Percentiles rank a stretch among this genome's conserved stretches.
These are phyloP conservation scores for Metschnikowia noctiluminum DNA, from an alignment of 805 yeast species.

Conservation along the genomic window DNA sequence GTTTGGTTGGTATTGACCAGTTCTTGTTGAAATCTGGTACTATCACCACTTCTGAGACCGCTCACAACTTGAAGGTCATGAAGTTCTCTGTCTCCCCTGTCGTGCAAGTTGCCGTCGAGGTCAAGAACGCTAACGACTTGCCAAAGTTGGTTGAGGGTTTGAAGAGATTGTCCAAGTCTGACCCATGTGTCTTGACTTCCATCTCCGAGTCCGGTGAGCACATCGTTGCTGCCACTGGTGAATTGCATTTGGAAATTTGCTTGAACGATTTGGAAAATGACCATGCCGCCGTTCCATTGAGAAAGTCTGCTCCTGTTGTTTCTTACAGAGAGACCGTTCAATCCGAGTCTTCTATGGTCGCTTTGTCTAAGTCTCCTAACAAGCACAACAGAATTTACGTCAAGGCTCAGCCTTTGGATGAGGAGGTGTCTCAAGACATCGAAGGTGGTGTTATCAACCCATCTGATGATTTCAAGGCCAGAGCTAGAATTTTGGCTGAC, in stretches of 20 bases:
- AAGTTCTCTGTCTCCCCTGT: slow-evolving; percentile 99
- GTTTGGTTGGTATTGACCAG: slow-evolving; percentile 99
- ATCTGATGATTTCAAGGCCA: slow-evolving; percentile 96
- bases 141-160: slow-evolving; percentile 99
- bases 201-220: slow-evolving; percentile 98
- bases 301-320: slow-evolving; percentile 96
- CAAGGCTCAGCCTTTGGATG: slow-evolving; percentile 94
- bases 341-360: slow-evolving; percentile 89
- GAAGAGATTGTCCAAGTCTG: slow-evolving; percentile 99
- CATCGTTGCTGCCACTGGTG: slow-evolving; percentile 99
- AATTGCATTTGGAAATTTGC: slow-evolving; percentile 98
- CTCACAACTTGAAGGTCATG: slow-evolving; percentile 99
- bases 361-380: slow-evolving; percentile 99
- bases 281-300: slow-evolving; percentile 99
- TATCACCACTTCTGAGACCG: slow-evolving; percentile 90
- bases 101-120: slow-evolving; percentile 99
- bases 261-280: slow-evolving; percentile 93
- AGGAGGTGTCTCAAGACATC: slow-evolving; percentile 88
- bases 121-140: slow-evolving; percentile 98
- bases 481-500: slow-evolving; percentile 98
- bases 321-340: slow-evolving; percentile 98
- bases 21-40: slow-evolving; percentile 99
- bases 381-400: slow-evolving; percentile 99
- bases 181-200: slow-evolving; percentile 91
- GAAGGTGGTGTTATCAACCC: slow-evolving; percentile 90